Percentiles rank a stretch among this genome's conserved stretches.
Evolutionary conservation across 495 filamentous ascomycete genomes (phyloP).

Genomic region (Collariella sp.): DNA sequence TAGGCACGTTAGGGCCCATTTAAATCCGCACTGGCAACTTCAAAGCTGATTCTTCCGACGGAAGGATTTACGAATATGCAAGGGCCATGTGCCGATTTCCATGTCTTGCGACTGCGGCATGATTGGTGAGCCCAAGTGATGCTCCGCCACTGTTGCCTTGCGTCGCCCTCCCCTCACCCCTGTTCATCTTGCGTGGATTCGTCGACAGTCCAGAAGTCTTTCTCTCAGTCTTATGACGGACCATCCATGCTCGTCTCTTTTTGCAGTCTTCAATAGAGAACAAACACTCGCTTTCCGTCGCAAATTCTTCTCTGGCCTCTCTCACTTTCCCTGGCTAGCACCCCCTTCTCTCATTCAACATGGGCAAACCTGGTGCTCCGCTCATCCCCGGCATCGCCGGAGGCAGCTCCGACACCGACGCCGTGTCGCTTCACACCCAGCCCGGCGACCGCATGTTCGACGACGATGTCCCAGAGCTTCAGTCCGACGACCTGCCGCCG

Average conservation of each 20-base stretch:
- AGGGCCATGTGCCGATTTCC: background rate
- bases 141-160: constrained; percentile 15
- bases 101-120: background rate
- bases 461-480: constrained; percentile 26
- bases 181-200: background rate
- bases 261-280: too few species aligned
- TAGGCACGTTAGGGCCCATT: too few species aligned
- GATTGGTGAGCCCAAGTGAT: background rate
- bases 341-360: background rate
- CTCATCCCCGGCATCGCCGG: constrained; percentile 3
- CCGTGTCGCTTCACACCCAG: constrained; percentile 25
- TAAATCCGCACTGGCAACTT: too few species aligned
- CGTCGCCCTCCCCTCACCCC: too few species aligned
- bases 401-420: constrained; percentile 16
- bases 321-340: background rate
- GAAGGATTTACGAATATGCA: background rate
- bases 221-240: too few species aligned
- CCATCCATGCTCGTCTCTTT: too few species aligned
- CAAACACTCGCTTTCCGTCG: too few species aligned
- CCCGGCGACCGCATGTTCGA: constrained; percentile 19
- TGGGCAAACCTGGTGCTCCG: constrained; percentile 21
- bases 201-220: too few species aligned
- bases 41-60: too few species aligned
- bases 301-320: background rate
- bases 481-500: constrained; percentile 28